Evolutionary conservation across 2,329 filamentous ascomycete species (phyloP), one percentile per base, ranked within the genome.

Genomic region (Calonectria crousiana): DNA sequence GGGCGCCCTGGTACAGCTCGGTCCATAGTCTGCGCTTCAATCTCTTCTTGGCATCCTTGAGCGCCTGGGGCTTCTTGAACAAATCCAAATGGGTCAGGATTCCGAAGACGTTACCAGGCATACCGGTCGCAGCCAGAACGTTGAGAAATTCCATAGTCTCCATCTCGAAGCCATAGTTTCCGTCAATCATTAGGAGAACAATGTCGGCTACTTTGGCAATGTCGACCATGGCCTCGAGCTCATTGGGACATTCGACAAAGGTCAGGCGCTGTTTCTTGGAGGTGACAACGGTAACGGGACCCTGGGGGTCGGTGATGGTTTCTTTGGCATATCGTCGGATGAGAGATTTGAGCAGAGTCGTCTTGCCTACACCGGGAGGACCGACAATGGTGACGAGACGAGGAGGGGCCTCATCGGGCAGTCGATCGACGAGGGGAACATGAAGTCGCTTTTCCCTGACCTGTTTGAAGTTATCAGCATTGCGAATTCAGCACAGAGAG

Each of bases 141-240:
- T 98, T 98, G 82, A 99, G 88, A 75, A 99, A 99, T 86, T 99
- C 97, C 97, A 99, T 99, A 0, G 97, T 99, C 89, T 99, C 97
- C 97, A 99, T 99, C 86, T 99, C 97, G 83, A 99, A 99, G 18
- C 97, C 97, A 82, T 94, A 99, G 86, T 98, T 98, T 71, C 97
- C 97, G 83, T 99, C 97, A 80, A 99, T 99, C 95, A 99, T 97
- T 71, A 99, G 90, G 65, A 99, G 89, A 8, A 98, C 95, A 81
- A 99, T 98, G 84, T 99, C 97, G 23, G 97, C 97, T 53, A 99
- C 95, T 86, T 99, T 99, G 74, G 97, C 95, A 71, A 98, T 91
- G 85, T 99, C 97, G 77, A 99, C 96, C 95, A 98, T 98, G 78
- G 95, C 94, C 76, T 97, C 96, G 69, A 99, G 91, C 80, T 97